Base-by-base conservation (phyloP, 2,329 filamentous ascomycete genomes). In the Pseudogymnoascus sp. region DNA sequence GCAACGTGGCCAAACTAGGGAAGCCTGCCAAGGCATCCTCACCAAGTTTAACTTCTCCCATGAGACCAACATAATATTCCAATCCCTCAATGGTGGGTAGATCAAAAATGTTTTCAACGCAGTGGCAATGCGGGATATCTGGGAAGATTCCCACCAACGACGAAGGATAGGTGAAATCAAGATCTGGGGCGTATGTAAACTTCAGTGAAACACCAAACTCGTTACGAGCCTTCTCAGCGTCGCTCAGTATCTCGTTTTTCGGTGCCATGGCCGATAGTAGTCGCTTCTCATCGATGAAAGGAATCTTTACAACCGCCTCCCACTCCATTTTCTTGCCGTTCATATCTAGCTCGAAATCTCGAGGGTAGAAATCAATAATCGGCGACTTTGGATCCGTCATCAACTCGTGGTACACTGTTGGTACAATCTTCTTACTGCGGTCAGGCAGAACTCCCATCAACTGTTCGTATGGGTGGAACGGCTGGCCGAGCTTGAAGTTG, bases 301-400 rank as follows among this genome's bases (percentile, higher is more conserved):
- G 95, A 72, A 99, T 99, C 76, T 98, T 99, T 67, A 99, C 92
- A 38, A 99, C 93, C 28, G 95, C 95, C 74, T 99, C 95, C 95
- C 95, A 99, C 67, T 99, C 96, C 89, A 96, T 96, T 79, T 96
- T 99, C 80, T 99, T 99, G 65, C 95, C 96, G 70, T 99, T 98
- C 95, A 99, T 98, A 74, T 99, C 96, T 41, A 99, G 82, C 68
- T 96, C 91, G 71, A 99, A 99, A 70, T 99, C 95, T 70, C 93
- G 85, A 2, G 95, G 95, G 71, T 99, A 99, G 74, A 99, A 99
- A 73, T 99, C 95, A 71, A 96, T 89, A 74, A 99, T 99, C 1
- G 95, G 92, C 14, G 93, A 98, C 14, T 89, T 84, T 1, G 89
- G 82, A 62, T 90, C 90, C 1, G 91, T 97, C 95, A 99, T 99